Conservation (phyloP, 2,329 filamentous ascomycete species). For the Colletotrichum sp. region DNA sequence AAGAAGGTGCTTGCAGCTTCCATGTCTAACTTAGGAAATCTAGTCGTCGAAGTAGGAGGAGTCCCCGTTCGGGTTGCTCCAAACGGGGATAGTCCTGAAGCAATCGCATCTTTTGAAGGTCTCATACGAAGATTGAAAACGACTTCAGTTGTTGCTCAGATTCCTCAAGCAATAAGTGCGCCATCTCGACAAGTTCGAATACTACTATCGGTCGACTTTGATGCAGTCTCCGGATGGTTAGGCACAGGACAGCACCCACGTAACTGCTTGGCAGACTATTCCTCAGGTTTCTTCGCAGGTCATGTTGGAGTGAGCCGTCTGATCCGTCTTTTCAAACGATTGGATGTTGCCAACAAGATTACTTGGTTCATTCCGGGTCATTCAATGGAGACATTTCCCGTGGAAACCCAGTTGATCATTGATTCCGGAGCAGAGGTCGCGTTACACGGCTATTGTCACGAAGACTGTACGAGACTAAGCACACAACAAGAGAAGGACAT, state of each 20-base stretch:
- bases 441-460: slow-evolving; percentile 55
- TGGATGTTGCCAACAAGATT: slow-evolving; percentile 48
- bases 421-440: slow-evolving; percentile 50
- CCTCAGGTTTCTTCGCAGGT: slow-evolving; percentile 53
- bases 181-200: slow-evolving; percentile 27
- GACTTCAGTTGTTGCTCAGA: not conserved
- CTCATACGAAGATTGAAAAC: not conserved
- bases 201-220: slow-evolving; percentile 51
- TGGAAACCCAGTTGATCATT: slow-evolving; percentile 42
- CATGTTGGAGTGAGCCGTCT: slow-evolving; percentile 56
- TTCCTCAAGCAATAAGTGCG: not conserved
- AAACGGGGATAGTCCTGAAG: not conserved
- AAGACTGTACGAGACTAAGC: slow-evolving; percentile 47
- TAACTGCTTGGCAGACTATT: slow-evolving; percentile 55
- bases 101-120: not conserved
- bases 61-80: not conserved
- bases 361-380: slow-evolving; percentile 61
- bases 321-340: slow-evolving; percentile 48
- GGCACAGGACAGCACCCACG: slow-evolving; percentile 55
- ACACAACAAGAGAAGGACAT: slow-evolving; percentile 50
- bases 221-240: slow-evolving; percentile 58
- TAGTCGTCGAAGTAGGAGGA: slow-evolving; percentile 3
- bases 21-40: not conserved
- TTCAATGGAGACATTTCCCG: slow-evolving; percentile 51
- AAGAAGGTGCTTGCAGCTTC: not conserved